Conservation (phyloP, 1,284 basidiomycete genomes). For the Trametes polyzona region DNA sequence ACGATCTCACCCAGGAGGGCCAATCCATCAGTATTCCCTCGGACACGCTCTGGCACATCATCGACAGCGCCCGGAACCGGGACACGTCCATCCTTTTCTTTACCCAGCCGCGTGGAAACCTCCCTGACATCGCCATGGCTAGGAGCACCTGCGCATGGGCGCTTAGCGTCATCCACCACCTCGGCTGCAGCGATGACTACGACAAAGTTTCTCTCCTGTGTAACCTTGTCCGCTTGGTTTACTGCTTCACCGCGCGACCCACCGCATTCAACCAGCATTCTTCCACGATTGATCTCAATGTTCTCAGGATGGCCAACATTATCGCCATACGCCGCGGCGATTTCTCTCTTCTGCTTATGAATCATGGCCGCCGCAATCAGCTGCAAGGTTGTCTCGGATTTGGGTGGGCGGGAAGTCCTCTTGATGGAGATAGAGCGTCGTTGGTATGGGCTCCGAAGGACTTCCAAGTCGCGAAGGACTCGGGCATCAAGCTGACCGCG, state of each 20-base stretch:
- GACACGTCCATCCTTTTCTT: constrained; percentile 14
- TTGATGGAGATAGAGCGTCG: constrained; percentile 9
- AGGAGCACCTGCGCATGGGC: constrained; percentile 16
- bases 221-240: constrained; percentile 18
- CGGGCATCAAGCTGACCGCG: neutral
- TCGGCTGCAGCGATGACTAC: constrained; percentile 24
- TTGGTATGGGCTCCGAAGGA: constrained; percentile 14
- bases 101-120: constrained; percentile 9
- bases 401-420: constrained; percentile 20
- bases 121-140: neutral
- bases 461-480: constrained; percentile 15
- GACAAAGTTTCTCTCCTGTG: constrained; percentile 19
- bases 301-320: constrained; percentile 24
- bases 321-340: constrained; percentile 17
- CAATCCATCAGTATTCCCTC: neutral
- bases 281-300: constrained; percentile 6
- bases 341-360: constrained; percentile 16
- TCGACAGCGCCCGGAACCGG: constrained; percentile 11
- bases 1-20: constrained; percentile 1
- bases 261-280: neutral
- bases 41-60: constrained; percentile 15
- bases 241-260: constrained; percentile 13
- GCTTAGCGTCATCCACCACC: constrained; percentile 13
- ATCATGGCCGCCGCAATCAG: constrained; percentile 11
- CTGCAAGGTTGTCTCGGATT: constrained; percentile 11